Base-by-base conservation (phyloP, 208 protist genomes). In the Crithidia brevicula region DNA sequence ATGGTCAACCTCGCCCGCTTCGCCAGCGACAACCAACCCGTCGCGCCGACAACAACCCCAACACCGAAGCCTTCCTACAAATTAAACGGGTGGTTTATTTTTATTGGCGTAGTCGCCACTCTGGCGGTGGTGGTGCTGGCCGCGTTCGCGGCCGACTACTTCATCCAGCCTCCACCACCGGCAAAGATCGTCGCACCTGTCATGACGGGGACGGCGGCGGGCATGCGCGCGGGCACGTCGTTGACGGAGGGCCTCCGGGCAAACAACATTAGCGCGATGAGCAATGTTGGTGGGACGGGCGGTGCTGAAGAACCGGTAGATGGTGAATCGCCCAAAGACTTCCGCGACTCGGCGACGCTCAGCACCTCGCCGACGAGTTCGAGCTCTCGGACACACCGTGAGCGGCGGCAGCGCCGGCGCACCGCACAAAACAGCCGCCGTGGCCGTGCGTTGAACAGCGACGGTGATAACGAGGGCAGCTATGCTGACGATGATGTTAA, bases 81-180 rank as follows among this genome's bases (percentile, higher is more conserved):
- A 16, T 23, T 80, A 18, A 74, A 46, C 27, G 53, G 57, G 11
- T 43, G 81, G 38, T 82, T 74, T 45, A 70, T 81, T n/a, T 61
- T 78, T 13, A 34, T 86, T 3, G 82, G 82, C 43, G 77, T 91
- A 2, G 30, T 89, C 7, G 73, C 60, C 0, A 61, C 69, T 9
- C 45, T 89, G 46, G 71, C 79, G 20, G 62, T 83, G 7, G 70
- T 77, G 3, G 46, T 91, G 30, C 38, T 65, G 3, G 69, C 51
- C 13, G 78, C 79, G 62, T 86, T 79, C 47, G 23, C 85, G 15
- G 68, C 73, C 13, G 84, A 91, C 62, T 88, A 86, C 72, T 52
- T 89, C 31, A 76, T 91, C n/a, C 82, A 86, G 47, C 85, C 82
- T 2, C 64, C 82, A 7, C 80, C 77, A 8, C 82, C 82, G 5